These are phyloP conservation scores for Nakataea oryzae DNA, from an alignment of 2,329 filamentous ascomycete species.

Conservation along the genomic window DNA sequence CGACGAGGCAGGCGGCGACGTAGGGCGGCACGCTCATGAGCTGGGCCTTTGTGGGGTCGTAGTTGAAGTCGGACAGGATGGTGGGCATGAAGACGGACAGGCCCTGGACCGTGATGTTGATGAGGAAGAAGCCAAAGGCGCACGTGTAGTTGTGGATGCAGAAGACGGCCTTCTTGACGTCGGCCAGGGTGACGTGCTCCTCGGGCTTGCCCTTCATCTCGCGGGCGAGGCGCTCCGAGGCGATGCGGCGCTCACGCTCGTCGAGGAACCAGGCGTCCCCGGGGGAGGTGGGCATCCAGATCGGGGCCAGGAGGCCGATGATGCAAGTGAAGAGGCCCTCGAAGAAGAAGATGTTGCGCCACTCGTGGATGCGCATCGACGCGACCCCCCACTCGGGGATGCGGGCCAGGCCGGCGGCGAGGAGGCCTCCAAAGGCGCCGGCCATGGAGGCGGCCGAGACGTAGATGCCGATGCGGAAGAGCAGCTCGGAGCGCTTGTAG, in stretches of 20 bases:
- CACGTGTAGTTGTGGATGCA: conserved; percentile 51
- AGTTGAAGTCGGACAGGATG: conserved; percentile 30
- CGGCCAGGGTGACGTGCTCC: conserved; percentile 34
- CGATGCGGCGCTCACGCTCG: conserved; percentile 42
- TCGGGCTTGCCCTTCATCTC: conserved; percentile 35
- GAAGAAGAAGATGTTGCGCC: conserved; percentile 55
- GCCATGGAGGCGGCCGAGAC: conserved; percentile 43
- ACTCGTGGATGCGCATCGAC: conserved; percentile 31
- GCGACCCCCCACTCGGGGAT: conserved; percentile 41
- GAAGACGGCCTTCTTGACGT: conserved; percentile 38
- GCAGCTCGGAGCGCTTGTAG: conserved; percentile 44
- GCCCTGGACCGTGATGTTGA: conserved; percentile 50
- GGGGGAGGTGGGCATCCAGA: conserved; percentile 40
- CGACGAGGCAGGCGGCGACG: conserved; percentile 26
- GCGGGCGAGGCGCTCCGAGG: conserved; percentile 35
- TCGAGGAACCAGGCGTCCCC: conserved; percentile 37
- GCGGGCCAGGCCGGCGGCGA: conserved; percentile 38
- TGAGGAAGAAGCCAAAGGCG: conserved; percentile 45
- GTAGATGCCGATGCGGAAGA: conserved; percentile 45
- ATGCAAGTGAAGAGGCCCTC: conserved; percentile 45
- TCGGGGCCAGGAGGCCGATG: conserved; percentile 33
- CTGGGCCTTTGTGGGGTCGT: conserved; percentile 27
- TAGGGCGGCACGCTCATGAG: conserved; percentile 34
- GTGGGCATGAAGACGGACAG: conserved; percentile 38
- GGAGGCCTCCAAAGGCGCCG: conserved; percentile 45